A percentile compares a stretch with the other conserved stretches of the same genome.
Evolutionary conservation across 2,329 filamentous ascomycete species (phyloP).

Genomic region (Elsinoe arachidis): DNA sequence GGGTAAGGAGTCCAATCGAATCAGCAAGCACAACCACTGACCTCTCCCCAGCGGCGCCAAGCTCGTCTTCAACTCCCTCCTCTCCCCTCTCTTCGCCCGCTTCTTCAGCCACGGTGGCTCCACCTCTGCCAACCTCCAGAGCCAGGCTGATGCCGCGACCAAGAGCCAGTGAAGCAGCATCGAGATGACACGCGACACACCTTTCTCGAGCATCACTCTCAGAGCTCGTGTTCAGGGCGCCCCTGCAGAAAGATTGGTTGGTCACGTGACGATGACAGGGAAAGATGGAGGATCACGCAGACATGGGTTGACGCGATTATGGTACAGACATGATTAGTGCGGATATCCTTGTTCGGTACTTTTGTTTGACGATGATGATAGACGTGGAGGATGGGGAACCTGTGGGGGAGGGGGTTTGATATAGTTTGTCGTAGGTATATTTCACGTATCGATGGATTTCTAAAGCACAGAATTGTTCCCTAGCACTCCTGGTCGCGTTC

Average conservation of each 20-base stretch:
- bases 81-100: slow-evolving; percentile 82
- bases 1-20: slow-evolving; percentile 51
- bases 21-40: slow-evolving; percentile 18
- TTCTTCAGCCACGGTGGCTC: slow-evolving; percentile 70
- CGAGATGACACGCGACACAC: slow-evolving; percentile 20
- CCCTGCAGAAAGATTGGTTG: not conserved
- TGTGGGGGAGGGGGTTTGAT: not conserved
- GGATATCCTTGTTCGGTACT: slow-evolving; percentile 8
- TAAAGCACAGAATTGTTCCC: not conserved
- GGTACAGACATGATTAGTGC: slow-evolving; percentile 8
- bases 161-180: slow-evolving; percentile 24
- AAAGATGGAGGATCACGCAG: slow-evolving; percentile 2
- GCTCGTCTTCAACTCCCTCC: slow-evolving; percentile 91
- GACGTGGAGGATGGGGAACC: not conserved
- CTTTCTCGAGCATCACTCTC: slow-evolving; percentile 6
- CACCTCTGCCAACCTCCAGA: slow-evolving; percentile 77
- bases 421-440: slow-evolving; percentile 9
- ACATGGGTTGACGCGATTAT: slow-evolving; percentile 5
- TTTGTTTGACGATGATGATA: not conserved
- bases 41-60: slow-evolving; percentile 66
- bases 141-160: slow-evolving; percentile 67
- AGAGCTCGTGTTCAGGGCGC: not conserved
- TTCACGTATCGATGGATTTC: slow-evolving; percentile 1
- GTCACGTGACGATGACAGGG: not conserved
- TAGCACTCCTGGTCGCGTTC: no score